Percentiles rank a stretch among this genome's conserved stretches.
Evolutionary conservation across 306 rosid species (phyloP).

Genomic region (Inga laurina): DNA sequence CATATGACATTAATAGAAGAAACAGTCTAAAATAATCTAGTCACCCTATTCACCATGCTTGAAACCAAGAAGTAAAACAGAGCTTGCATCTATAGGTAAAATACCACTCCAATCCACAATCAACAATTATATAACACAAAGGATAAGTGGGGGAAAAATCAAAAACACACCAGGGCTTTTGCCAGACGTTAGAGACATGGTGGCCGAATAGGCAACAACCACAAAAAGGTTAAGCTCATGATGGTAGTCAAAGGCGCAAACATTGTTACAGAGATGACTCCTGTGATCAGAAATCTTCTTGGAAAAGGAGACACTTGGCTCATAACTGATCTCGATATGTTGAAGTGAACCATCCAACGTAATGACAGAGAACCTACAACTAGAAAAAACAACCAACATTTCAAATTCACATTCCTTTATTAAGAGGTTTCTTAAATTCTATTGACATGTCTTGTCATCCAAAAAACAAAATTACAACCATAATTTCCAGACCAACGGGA

Average conservation of each 20-base stretch:
- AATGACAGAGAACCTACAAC: constrained; percentile 77
- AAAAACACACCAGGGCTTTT: constrained; percentile 51
- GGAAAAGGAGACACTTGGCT: constrained; percentile 57
- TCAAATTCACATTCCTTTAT: constrained; percentile 23
- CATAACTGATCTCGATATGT: constrained; percentile 70
- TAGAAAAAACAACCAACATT: constrained; percentile 43
- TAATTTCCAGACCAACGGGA: constrained; percentile 27
- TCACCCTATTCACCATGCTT: constrained; percentile 23
- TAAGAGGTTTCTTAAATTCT: constrained; percentile 25
- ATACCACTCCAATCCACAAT: constrained; percentile 21
- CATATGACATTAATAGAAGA: constrained; percentile 16
- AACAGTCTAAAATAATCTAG: constrained; percentile 26
- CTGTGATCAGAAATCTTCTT: constrained; percentile 44
- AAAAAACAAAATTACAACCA: constrained; percentile 26
- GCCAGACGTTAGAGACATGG: constrained; percentile 41
- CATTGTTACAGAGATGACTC: constrained; percentile 46
- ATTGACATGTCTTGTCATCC: constrained; percentile 6
- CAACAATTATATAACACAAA: constrained; percentile 8
- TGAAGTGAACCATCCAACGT: constrained; percentile 81
- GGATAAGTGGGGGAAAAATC: constrained; percentile 26
- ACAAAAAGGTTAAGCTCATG: constrained; percentile 66
- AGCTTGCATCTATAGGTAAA: constrained; percentile 16
- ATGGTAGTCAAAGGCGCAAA: constrained; percentile 60
- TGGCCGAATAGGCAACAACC: constrained; percentile 47
- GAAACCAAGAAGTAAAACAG: constrained; percentile 19